Conservation (phyloP, 805 yeast genomes). For the Maudiozyma bulderi region DNA sequence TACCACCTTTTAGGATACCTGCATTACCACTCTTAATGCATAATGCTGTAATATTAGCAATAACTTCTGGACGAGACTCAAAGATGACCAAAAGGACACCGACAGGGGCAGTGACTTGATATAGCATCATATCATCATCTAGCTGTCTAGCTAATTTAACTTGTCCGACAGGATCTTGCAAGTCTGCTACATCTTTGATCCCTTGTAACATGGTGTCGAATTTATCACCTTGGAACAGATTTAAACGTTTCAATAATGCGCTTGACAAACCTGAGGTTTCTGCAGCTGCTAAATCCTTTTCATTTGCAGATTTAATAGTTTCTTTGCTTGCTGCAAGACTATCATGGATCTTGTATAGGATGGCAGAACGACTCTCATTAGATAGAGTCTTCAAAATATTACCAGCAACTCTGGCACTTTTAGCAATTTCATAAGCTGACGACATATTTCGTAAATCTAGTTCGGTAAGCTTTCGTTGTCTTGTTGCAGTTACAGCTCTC, state of each 20-base stretch:
- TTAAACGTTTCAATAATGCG: constrained; percentile 75
- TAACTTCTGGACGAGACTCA: constrained; percentile 96
- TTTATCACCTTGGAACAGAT: constrained; percentile 71
- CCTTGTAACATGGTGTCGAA: constrained; percentile 94
- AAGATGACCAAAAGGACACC: constrained; percentile 89
- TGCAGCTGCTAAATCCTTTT: constrained; percentile 65
- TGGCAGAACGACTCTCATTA: constrained; percentile 61
- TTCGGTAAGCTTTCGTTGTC: background rate
- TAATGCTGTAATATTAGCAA: constrained; percentile 92
- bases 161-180: constrained; percentile 91
- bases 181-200: constrained; percentile 75
- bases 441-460: constrained; percentile 3
- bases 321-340: constrained; percentile 51
- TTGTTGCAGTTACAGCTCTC: no score
- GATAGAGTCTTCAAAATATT: constrained; percentile 69
- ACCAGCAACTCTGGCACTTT: constrained; percentile 72
- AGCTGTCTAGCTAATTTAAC: constrained; percentile 71
- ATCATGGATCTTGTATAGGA: constrained; percentile 64
- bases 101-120: constrained; percentile 83
- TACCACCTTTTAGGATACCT: constrained; percentile 95
- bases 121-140: constrained; percentile 81
- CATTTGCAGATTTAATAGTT: constrained; percentile 62
- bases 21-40: constrained; percentile 96
- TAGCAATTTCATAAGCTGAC: constrained; percentile 61
- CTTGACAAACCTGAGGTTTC: constrained; percentile 48